These are phyloP conservation scores for Aspergillus proliferans DNA, from an alignment of 2,329 filamentous ascomycete genomes.

Conservation along the genomic window DNA sequence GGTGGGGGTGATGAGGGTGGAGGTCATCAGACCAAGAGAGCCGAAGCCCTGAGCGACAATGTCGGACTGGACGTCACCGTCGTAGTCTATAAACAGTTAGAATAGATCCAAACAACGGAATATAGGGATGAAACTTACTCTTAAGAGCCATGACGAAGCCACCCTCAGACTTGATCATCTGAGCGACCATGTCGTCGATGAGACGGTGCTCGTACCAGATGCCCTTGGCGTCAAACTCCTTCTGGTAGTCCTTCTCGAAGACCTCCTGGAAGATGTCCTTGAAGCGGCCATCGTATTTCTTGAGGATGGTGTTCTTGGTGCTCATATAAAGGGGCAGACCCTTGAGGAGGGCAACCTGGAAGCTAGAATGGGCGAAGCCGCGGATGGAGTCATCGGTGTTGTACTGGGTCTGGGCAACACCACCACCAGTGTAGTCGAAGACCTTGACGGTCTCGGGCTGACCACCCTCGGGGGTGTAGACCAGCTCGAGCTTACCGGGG, in stretches of 20 bases:
- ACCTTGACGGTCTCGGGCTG: conserved; percentile 82
- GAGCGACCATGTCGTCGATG: conserved; percentile 99
- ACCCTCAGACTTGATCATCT: conserved; percentile 98
- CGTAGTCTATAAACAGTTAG: conserved; percentile 64
- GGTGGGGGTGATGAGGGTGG: conserved; percentile 90
- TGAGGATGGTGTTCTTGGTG: conserved; percentile 99
- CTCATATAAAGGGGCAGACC: conserved; percentile 95
- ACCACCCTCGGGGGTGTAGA: conserved; percentile 77
- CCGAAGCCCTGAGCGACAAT: conserved; percentile 98
- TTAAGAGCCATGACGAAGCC: conserved; percentile 98
- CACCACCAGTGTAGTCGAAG: conserved; percentile 78
- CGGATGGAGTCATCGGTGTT: conserved; percentile 95
- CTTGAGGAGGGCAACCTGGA: conserved; percentile 90
- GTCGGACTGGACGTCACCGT: conserved; percentile 97
- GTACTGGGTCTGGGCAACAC: conserved; percentile 92
- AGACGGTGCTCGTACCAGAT: conserved; percentile 99
- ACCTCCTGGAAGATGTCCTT: conserved; percentile 99
- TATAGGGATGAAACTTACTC: conserved; percentile 51
- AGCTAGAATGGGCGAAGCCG: conserved; percentile 91
- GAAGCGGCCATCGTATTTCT: conserved; percentile 97
- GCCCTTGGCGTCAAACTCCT: conserved; percentile 78
- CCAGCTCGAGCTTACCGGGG: conserved; percentile 85
- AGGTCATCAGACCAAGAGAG: conserved; percentile 97
- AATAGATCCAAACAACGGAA: conserved; percentile 1
- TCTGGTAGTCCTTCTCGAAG: conserved; percentile 81